A percentile compares a stretch with the other conserved stretches of the same genome.
Conservation (phyloP, 164 flowering plant species). For the Magnolia changhungtana region DNA sequence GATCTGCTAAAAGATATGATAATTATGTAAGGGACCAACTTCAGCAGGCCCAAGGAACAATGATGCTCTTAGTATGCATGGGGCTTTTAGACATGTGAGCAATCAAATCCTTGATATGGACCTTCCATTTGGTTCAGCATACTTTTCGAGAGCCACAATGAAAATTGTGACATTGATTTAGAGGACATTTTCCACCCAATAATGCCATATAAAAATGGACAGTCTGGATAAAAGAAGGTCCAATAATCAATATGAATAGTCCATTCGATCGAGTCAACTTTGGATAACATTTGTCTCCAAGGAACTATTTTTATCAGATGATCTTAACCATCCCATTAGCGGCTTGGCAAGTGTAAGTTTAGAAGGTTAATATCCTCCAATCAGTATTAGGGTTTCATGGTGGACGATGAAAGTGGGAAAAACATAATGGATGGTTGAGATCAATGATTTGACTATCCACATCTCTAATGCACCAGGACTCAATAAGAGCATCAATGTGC, state of each 20-base stretch:
- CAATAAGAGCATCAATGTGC: background rate
- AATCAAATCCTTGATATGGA: background rate
- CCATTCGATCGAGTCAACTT: background rate
- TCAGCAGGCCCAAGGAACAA: no score
- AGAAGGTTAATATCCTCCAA: background rate
- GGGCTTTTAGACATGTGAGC: no score
- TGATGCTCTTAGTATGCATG: no score
- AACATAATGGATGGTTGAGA: background rate
- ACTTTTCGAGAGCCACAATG: background rate
- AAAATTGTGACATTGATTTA: background rate
- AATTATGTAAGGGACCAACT: no score
- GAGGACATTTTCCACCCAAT: background rate
- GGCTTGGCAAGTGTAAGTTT: background rate
- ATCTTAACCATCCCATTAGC: background rate
- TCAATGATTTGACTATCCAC: background rate
- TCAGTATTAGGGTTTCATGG: background rate
- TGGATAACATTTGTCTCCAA: background rate
- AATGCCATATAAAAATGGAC: background rate
- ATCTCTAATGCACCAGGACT: background rate
- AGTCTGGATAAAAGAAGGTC: background rate
- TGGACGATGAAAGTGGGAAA: background rate
- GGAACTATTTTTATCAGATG: background rate
- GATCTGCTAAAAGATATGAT: conserved; percentile 39
- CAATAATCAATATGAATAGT: background rate
- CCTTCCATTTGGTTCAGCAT: background rate